Evolutionary conservation across 169 alveolate species (phyloP).

Genomic region (Babesia ovata): DNA sequence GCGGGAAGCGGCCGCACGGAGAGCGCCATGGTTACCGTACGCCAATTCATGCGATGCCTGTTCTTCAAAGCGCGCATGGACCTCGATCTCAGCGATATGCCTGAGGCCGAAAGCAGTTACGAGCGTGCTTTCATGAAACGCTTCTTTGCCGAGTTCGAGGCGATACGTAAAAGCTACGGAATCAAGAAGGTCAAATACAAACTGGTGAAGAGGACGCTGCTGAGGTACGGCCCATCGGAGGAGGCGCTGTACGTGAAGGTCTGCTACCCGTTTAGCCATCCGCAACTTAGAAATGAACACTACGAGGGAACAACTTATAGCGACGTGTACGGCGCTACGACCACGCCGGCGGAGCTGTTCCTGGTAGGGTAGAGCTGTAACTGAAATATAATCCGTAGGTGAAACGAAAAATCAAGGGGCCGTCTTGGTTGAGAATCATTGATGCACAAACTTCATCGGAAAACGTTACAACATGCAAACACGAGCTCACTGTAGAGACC

Average conservation of each 20-base stretch:
- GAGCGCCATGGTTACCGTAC: constrained; percentile 59
- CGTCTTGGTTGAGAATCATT: constrained; percentile 78
- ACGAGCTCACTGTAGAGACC: constrained; percentile 52
- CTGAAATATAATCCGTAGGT: background rate
- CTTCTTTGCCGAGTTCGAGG: constrained; percentile 55
- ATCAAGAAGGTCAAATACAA: constrained; percentile 62
- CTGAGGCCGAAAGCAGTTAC: constrained; percentile 24
- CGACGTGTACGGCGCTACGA: constrained; percentile 65
- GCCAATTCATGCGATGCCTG: constrained; percentile 49
- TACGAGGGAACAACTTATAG: constrained; percentile 34
- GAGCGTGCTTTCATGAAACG: constrained; percentile 59
- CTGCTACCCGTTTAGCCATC: constrained; percentile 64
- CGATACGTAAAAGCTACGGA: constrained; percentile 48
- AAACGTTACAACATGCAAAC: constrained; percentile 48
- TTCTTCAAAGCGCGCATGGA: constrained; percentile 68
- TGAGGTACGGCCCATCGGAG: constrained; percentile 66
- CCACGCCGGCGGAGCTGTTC: constrained; percentile 69
- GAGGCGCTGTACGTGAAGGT: constrained; percentile 58
- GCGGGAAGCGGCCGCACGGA: constrained; percentile 33
- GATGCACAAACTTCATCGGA: constrained; percentile 28
- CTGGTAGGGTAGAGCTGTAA: background rate
- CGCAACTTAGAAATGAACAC: constrained; percentile 37
- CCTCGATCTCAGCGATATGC: constrained; percentile 39
- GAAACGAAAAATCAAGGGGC: constrained; percentile 82
- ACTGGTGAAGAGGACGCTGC: constrained; percentile 64